Evolutionary conservation across 2,329 filamentous ascomycete genomes (phyloP), one percentile per base, ranked within the genome.

Genomic region (Sarocladiaceae sp.): DNA sequence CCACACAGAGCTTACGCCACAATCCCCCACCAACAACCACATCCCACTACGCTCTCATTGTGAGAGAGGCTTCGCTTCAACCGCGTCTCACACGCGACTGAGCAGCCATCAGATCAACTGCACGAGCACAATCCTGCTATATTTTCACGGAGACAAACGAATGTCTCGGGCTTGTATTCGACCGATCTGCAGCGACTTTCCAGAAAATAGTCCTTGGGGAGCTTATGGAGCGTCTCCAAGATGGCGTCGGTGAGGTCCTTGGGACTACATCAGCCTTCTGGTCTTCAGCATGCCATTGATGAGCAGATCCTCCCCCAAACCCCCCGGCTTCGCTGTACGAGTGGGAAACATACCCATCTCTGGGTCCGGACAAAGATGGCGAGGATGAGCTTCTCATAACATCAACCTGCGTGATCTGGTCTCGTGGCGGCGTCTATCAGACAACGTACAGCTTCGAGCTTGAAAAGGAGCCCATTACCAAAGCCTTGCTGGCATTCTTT

Each of bases 221-320:
- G 60, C 64, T 53, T 62, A 70, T 71, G 68, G 67, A 64, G 61
- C 59, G 55, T 57, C 53, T 52, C 49, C 60, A 62, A 59, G 50
- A 99, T 99, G 95, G 93, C 93, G 60, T 85, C 88, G 66, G 83
- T 97, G 71, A 88, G 84, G 69, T 97, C 93, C 58, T 81, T 97
- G 63, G 94, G 94, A 68, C 78, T 96, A 64, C 93, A 97, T 75
- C 85, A 88, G 72, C 92, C 95, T 55, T 83, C 88, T 55, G 91
- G 87, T 58, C 78, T 97, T 57, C 83, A 83, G 56, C 90, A 94
- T 74, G 84, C 96, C 57, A 80, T 96, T 59, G 79, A 86, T 59
- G 92, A 97, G 69, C 80, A 84, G 53, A 79, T 96, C 36, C 76
- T 97, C 81, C 86, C 17, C 69, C 78, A 42, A 80, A 94, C 56